Conservation (phyloP, 2,329 filamentous ascomycete genomes). For the Colletotrichum australisinense region DNA sequence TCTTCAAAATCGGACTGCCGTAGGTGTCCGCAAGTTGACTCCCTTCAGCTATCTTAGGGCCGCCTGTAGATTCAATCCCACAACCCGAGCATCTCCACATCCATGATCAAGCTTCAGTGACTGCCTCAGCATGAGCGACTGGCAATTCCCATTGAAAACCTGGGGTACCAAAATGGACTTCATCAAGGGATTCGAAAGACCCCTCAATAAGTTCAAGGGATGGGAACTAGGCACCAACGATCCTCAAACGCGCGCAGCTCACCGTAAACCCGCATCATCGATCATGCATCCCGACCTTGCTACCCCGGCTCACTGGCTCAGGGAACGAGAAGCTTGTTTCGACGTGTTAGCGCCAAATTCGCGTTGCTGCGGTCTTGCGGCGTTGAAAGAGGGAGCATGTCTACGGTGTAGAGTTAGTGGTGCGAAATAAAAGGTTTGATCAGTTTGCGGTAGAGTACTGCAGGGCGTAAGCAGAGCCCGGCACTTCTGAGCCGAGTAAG, state of each 20-base stretch:
- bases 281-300: not conserved
- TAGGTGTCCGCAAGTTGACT: too few relatives aligned
- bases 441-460: not conserved
- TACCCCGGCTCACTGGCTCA: not conserved
- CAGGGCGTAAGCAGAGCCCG: not conserved
- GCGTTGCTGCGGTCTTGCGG: not conserved
- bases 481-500: slow-evolving; percentile 4
- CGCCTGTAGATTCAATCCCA: too few relatives aligned
- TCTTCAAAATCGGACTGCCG: not conserved
- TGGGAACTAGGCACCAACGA: not conserved
- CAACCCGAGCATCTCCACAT: too few relatives aligned
- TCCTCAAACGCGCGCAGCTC: too few relatives aligned
- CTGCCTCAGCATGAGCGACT: too few relatives aligned
- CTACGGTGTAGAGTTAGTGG: too few relatives aligned
- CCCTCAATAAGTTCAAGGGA: not conserved
- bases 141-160: too few relatives aligned
- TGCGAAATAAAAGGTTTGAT: too few relatives aligned
- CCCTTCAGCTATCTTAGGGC: too few relatives aligned
- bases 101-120: too few relatives aligned
- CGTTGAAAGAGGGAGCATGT: not conserved
- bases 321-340: slow-evolving; percentile 30
- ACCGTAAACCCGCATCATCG: not conserved
- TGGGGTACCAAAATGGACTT: too few relatives aligned
- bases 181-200: not conserved
- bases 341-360: slow-evolving; percentile 11